These are phyloP conservation scores for Sporothrix sp. DNA, from an alignment of 2,329 filamentous ascomycete species.

Conservation along the genomic window DNA sequence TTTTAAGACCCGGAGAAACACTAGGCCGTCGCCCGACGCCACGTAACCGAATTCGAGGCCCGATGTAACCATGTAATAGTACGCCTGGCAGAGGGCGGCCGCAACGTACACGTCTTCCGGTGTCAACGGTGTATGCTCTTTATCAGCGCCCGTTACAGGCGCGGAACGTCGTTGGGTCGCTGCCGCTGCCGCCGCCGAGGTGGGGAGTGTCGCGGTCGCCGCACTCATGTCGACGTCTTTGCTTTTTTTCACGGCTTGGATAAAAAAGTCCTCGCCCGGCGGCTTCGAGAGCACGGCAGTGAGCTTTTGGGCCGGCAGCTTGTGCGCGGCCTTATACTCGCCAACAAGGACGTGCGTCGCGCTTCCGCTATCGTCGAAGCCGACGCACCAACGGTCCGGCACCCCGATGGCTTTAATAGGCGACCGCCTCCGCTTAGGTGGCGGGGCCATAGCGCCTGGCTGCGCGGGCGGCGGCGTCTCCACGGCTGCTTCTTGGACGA, in stretches of 20 bases:
- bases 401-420: neutral
- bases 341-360: neutral
- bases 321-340: slow-evolving; percentile 11
- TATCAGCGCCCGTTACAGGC: neutral
- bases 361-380: neutral
- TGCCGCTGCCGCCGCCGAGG: too few relatives aligned
- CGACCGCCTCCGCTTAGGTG: neutral
- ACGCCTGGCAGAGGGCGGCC: slow-evolving; percentile 7
- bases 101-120: slow-evolving; percentile 3
- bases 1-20: slow-evolving; percentile 7
- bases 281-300: neutral
- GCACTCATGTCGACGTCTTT: too few relatives aligned
- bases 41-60: slow-evolving; percentile 10
- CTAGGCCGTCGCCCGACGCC: slow-evolving; percentile 7
- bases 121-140: neutral
- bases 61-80: slow-evolving; percentile 10
- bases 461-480: neutral
- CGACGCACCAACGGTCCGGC: slow-evolving; percentile 10
- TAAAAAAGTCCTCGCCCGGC: slow-evolving; percentile 9
- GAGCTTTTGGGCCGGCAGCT: neutral
- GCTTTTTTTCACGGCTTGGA: neutral
- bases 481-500: neutral
- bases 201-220: too few relatives aligned
- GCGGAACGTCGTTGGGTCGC: too few relatives aligned
- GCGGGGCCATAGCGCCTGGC: neutral